Evolutionary conservation across 257 asterid genomes (phyloP).

Genomic region (Solanum gracilifrons): DNA sequence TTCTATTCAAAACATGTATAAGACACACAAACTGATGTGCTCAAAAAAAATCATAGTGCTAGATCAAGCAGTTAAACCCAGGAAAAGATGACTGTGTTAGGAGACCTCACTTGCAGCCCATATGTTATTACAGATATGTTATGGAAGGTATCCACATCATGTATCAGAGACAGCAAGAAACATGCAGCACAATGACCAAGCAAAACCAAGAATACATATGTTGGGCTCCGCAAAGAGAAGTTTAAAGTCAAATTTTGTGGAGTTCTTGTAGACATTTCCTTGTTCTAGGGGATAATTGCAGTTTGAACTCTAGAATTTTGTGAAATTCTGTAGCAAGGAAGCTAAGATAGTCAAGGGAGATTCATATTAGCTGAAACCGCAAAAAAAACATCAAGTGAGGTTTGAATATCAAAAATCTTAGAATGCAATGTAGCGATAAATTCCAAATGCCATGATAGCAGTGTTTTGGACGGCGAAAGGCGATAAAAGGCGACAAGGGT

Average conservation of each 20-base stretch:
- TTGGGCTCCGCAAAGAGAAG: not conserved
- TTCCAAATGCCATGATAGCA: not conserved
- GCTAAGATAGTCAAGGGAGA: not conserved
- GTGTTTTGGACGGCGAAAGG: no score
- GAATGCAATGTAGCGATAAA: not conserved
- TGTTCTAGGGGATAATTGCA: not conserved
- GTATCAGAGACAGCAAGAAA: not conserved
- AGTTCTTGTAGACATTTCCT: not conserved
- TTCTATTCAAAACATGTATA: not conserved
- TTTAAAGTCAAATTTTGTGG: not conserved
- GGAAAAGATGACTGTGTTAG: not conserved
- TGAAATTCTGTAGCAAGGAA: not conserved
- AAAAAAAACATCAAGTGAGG: not conserved
- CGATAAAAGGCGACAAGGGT: no score
- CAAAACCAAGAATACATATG: not conserved
- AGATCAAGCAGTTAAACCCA: not conserved
- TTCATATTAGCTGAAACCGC: not conserved
- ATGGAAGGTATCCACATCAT: not conserved
- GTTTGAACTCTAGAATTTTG: not conserved
- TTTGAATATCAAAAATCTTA: not conserved
- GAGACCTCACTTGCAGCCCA: not conserved
- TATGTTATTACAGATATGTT: not conserved
- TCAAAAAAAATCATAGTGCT: not conserved
- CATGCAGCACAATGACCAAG: not conserved
- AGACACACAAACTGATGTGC: not conserved